Evolutionary conservation across 2,329 filamentous ascomycete genomes (phyloP), one percentile per base, ranked within the genome.

Genomic region (Colletotrichum sp.): DNA sequence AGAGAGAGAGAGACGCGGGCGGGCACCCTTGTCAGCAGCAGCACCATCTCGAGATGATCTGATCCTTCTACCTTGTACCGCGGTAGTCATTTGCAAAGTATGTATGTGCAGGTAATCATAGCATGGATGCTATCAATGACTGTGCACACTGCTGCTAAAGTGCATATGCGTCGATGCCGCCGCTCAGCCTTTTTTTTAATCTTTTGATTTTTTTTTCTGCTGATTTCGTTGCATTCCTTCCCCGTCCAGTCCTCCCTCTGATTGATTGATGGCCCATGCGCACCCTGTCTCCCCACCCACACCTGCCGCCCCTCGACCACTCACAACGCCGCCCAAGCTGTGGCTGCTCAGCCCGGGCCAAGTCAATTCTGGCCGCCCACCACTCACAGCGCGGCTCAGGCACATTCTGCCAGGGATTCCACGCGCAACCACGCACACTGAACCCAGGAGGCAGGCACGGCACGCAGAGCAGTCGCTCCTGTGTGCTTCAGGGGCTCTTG

Each of bases 401-500:
- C 55, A 61, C 59, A 32, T 32, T 32, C 32, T 61, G 44, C 55
- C 27, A 59, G 55, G 22, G 22, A 59, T 28, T 28, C 55, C 55
- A 59, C 55, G 27, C 55, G 55, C 55, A 59, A 59, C 55, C 55
- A 59, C 8, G 25, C 55, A 27, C 11, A 48, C 44, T 48, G 44
- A 48, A 22, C 39, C 68, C 65, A 70, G 39, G 57, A 39, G 36
- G 36, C 48, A 44, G 16, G 57, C 68, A 30, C 72, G 27, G 32
- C 70, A 68, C 55, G 55, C 48, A 63, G 28, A 30, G 22, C 55
- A 55, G 65, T 30, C 36, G 27, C 34, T 73, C 36, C 70, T 65
- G 69, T 68, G 70, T 65, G 73, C 73, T 75, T 75, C 73, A 75
- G 73, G 73, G 73, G 73, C 70, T 75, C 64, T 65, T 75, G 59